A percentile compares a stretch with the other conserved stretches of the same genome.
These are phyloP conservation scores for Colletotrichum aenigma DNA, from an alignment of 2,329 filamentous ascomycete genomes.

Conservation along the genomic window DNA sequence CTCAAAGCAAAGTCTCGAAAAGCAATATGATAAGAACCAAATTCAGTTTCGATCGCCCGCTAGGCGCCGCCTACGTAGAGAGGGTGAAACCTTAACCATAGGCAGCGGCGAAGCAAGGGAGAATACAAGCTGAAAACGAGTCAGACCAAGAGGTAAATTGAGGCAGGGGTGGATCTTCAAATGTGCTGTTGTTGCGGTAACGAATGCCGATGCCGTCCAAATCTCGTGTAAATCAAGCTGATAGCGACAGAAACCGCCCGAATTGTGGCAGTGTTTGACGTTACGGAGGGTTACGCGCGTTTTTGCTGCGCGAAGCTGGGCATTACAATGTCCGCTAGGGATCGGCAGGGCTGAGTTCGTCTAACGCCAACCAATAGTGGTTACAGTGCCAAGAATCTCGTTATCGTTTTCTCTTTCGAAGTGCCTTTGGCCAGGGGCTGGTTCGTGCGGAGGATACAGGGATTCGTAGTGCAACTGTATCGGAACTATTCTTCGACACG, in stretches of 20 bases:
- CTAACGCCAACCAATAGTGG: not conserved
- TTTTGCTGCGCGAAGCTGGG: not conserved
- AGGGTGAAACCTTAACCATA: not conserved
- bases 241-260: not conserved
- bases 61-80: not conserved
- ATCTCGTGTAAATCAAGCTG: not conserved
- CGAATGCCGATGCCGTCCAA: not conserved
- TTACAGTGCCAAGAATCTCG: not conserved
- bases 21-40: not conserved
- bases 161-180: not conserved
- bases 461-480: not conserved
- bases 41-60: not conserved
- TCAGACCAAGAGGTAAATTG: not conserved
- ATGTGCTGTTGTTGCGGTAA: not conserved
- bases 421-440: not conserved
- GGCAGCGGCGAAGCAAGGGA: not conserved
- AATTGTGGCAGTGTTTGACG: not conserved
- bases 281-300: not conserved
- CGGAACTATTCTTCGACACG: not conserved
- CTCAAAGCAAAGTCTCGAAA: not conserved
- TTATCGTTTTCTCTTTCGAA: constrained; percentile 4
- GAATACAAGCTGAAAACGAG: not conserved
- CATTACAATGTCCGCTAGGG: not conserved
- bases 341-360: not conserved
- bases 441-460: not conserved